Base-by-base conservation (phyloP, 257 asterid species). In the Solanum pimpinellifolium region DNA sequence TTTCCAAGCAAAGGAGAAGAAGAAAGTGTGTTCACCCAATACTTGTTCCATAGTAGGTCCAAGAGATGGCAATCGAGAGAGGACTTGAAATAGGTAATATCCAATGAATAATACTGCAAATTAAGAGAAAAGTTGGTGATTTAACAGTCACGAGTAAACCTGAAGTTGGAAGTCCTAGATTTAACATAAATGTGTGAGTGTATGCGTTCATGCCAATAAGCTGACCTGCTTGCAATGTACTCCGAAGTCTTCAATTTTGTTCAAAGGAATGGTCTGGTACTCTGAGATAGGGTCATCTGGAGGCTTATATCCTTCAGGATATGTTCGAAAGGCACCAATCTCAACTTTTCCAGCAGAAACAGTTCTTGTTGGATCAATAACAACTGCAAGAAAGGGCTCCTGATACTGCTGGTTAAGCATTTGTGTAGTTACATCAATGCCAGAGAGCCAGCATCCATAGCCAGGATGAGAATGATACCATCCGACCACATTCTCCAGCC, bases 401-500 rank as follows among this genome's bases (percentile, higher is more conserved):
- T 97, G 98, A 90, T 47, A 97, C 74, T 95, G 98, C 92, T 97
- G 99, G 90, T 97, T 97, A 87, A 96, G 98, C 99, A 97, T 93
- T 89, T 97, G 99, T 5, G 99, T 97, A 25, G 98, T 89, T 77
- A 97, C 99, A 88, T 97, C 99, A 69, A 97, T 97, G 77, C 99
- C 99, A 78, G 99, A 97, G 84, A 97, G 99, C 99, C 99, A 97
- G 90, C 99, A 97, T 56, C 99, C 99, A 90, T 97, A 97, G 89
- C 99, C 99, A 88, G 99, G 99, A 91, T 97, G 99, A 13, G 99
- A 97, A 86, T 97, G 99, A 90, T 97, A 97, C 99, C 99, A 97
- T 44, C 99, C 99, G 23, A 97, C 98, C 62, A 92, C 99, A 91
- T 97, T 97, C 92, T 97, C 99, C 85, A 95, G 87, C 35, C 99